Evolutionary conservation across 2,329 filamentous ascomycete species (phyloP).

Genomic region (Gaeumannomyces sp.): DNA sequence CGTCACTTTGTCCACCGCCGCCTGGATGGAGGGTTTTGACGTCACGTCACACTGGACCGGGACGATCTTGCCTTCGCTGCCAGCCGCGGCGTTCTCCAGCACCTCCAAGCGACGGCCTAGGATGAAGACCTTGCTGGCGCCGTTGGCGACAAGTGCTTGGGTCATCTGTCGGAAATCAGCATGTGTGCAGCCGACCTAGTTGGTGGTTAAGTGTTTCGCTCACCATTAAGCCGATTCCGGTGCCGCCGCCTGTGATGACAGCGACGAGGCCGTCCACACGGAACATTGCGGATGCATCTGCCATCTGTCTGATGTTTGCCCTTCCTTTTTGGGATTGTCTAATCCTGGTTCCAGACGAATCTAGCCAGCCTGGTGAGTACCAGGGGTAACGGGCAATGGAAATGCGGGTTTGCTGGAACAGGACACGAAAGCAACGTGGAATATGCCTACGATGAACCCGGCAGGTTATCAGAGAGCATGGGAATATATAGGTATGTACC

Average conservation of each 20-base stretch:
- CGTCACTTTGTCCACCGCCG: conserved; percentile 51
- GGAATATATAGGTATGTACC: not conserved
- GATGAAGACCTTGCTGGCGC: conserved; percentile 44
- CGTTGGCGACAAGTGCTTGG: conserved; percentile 41
- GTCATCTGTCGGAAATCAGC: conserved; percentile 27
- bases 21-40: conserved; percentile 43
- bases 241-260: conserved; percentile 50
- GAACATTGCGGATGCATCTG: conserved; percentile 28
- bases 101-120: conserved; percentile 40
- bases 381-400: not conserved
- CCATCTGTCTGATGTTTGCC: not conserved
- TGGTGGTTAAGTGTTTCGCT: not conserved
- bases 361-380: not conserved
- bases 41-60: conserved; percentile 35
- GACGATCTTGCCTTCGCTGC: conserved; percentile 18
- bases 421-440: not conserved
- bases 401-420: not conserved
- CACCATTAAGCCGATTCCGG: conserved; percentile 26
- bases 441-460: too few relatives aligned
- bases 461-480: too few relatives aligned
- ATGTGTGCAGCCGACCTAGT: too few relatives aligned
- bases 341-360: not conserved
- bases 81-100: conserved; percentile 34
- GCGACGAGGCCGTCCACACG: conserved; percentile 44
- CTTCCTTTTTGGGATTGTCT: not conserved